Evolutionary conservation across 371 early-diverging fungal genomes (phyloP).

Genomic region (Circinella minor): DNA sequence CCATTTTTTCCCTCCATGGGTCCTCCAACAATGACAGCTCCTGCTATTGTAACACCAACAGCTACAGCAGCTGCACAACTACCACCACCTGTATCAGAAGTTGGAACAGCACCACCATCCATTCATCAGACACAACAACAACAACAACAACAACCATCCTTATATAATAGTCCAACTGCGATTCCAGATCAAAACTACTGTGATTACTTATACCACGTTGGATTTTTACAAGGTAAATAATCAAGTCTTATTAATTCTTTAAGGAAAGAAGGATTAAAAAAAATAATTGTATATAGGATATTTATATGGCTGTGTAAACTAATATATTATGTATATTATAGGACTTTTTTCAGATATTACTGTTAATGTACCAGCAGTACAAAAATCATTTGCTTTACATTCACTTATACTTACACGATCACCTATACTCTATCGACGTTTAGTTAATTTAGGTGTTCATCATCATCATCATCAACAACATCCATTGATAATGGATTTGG

Average conservation of each 20-base stretch:
- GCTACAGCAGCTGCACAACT: background rate
- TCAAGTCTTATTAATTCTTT: background rate
- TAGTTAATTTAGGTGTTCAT: constrained; percentile 20
- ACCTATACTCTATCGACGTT: constrained; percentile 38
- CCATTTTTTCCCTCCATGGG: constrained; percentile 19
- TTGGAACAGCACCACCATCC: background rate
- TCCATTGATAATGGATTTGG: constrained; percentile 27
- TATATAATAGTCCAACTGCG: constrained; percentile 8
- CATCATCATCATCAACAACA: constrained; percentile 29
- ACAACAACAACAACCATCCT: constrained; percentile 7
- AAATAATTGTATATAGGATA: too few species aligned
- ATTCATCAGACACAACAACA: background rate
- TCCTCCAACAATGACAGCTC: background rate
- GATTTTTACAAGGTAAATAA: constrained; percentile 29
- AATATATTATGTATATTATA: background rate
- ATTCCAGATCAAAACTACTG: constrained; percentile 19
- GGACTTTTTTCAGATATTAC: constrained; percentile 44
- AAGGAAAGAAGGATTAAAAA: too few species aligned
- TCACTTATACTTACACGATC: constrained; percentile 41
- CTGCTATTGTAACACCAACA: constrained; percentile 5
- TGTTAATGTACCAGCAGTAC: constrained; percentile 36
- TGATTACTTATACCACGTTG: constrained; percentile 32
- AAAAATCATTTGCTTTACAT: constrained; percentile 37
- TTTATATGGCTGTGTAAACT: too few species aligned
- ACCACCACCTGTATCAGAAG: background rate